These are phyloP conservation scores for Debaryomycetaceae sp. DNA, from an alignment of 1,139 yeast species.

Conservation along the genomic window DNA sequence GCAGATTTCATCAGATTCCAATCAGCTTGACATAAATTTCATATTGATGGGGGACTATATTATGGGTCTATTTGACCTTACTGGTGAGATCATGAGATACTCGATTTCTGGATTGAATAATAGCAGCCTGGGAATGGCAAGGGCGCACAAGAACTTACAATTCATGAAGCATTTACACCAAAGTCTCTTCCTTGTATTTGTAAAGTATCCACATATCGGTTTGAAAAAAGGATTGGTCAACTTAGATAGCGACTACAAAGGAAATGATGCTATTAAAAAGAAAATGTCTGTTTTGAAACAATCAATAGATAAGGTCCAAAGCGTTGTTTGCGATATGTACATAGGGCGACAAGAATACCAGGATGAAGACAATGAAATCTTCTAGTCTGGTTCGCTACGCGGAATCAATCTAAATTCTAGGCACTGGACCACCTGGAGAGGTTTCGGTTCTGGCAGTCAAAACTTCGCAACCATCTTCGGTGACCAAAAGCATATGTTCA, in stretches of 20 bases:
- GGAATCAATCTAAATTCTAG: conserved; percentile 40
- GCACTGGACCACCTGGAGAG: conserved; percentile 86
- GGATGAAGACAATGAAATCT: background rate
- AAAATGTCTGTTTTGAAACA: conserved; percentile 25
- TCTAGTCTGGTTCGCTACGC: background rate
- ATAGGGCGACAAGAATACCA: conserved; percentile 18
- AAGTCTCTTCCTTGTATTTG: conserved; percentile 11
- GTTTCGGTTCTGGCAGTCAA: conserved; percentile 74
- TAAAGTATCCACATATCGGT: conserved; percentile 18
- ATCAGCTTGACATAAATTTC: conserved; percentile 5
- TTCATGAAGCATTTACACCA: conserved; percentile 15
- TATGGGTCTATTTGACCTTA: conserved; percentile 39
- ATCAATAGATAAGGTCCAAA: conserved; percentile 24
- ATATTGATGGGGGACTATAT: conserved; percentile 28
- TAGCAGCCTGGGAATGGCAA: conserved; percentile 9
- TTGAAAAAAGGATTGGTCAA: conserved; percentile 20
- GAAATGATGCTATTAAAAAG: conserved; percentile 16
- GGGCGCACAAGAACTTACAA: conserved; percentile 11
- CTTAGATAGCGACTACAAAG: conserved; percentile 13
- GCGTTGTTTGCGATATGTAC: conserved; percentile 22
- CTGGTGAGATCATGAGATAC: conserved; percentile 42
- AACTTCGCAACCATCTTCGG: conserved; percentile 92
- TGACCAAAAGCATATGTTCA: conserved; percentile 88
- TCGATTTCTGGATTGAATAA: conserved; percentile 19
- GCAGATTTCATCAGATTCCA: conserved; percentile 1